Percentiles rank a stretch among this genome's conserved stretches.
Conservation (phyloP, 75 land plant genomes). For the Pinus albicaulis region DNA sequence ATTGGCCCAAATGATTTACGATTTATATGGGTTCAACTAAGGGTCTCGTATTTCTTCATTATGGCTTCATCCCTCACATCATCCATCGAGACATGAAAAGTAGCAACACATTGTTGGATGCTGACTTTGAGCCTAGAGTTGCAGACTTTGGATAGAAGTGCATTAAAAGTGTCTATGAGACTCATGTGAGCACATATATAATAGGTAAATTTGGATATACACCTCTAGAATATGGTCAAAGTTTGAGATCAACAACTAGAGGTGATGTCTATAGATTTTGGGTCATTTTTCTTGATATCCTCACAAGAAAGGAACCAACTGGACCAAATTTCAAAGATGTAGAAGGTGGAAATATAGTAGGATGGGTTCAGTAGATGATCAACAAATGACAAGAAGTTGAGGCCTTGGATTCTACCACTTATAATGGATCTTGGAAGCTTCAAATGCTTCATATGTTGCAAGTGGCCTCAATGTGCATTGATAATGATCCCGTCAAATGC, state of each 20-base stretch:
- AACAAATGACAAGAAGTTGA: conserved; percentile 12
- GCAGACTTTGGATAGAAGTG: conserved; percentile 41
- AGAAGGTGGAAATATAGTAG: conserved; percentile 35
- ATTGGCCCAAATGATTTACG: too few relatives aligned
- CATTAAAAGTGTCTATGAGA: conserved; percentile 37
- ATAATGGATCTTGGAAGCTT: conserved; percentile 32
- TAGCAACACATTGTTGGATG: conserved; percentile 40
- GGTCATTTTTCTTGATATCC: conserved; percentile 33
- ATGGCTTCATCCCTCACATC: conserved; percentile 46
- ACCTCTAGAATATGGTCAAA: conserved; percentile 41
- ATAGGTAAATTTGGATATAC: conserved; percentile 46
- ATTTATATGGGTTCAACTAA: conserved; percentile 20
- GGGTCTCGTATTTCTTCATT: conserved; percentile 37
- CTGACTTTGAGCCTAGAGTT: conserved; percentile 30
- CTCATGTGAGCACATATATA: conserved; percentile 45
- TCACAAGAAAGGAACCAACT: conserved; percentile 53
- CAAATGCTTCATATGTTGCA: conserved; percentile 12
- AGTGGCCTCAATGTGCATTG: conserved; percentile 23
- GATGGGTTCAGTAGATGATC: conserved; percentile 42
- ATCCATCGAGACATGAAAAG: conserved; percentile 42
- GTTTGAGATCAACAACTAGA: conserved; percentile 30
- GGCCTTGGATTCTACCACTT: conserved; percentile 23
- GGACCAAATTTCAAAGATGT: conserved; percentile 30
- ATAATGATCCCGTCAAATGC: conserved; percentile 25
- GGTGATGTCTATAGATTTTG: conserved; percentile 47